phyloP scores from a whole-genome alignment of 768 basidiomycete species.

The Xerocomus brunneocitrinus region DNA sequence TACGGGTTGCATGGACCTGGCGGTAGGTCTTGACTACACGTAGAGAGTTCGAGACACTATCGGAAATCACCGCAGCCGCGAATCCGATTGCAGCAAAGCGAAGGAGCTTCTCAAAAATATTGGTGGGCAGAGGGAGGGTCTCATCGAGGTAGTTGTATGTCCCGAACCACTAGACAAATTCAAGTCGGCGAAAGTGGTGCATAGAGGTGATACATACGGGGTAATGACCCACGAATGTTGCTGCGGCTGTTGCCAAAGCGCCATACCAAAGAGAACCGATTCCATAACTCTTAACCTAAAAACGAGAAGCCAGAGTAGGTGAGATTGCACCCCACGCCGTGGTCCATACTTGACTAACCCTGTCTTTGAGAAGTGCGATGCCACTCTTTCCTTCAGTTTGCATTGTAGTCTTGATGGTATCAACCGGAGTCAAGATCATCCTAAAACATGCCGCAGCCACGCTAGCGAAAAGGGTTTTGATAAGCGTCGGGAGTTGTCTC shows the following conservation, averaged over 20 bases:
- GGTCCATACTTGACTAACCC: conserved; percentile 40
- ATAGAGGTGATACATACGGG: conserved; percentile 46
- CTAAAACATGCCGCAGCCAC: conserved; percentile 79
- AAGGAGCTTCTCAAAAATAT: conserved; percentile 50
- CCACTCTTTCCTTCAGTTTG: conserved; percentile 84
- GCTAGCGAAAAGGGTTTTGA: conserved; percentile 79
- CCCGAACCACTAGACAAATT: conserved; percentile 60
- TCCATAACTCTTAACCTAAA: conserved; percentile 69
- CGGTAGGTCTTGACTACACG: conserved; percentile 95
- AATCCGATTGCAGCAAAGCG: conserved; percentile 93
- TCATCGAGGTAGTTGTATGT: conserved; percentile 80
- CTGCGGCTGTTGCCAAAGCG: conserved; percentile 86
- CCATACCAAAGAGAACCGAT: conserved; percentile 84
- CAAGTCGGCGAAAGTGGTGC: background rate
- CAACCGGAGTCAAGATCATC: conserved; percentile 89
- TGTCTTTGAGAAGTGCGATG: conserved; percentile 54
- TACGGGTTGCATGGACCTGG: conserved; percentile 79
- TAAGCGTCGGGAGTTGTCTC: conserved; percentile 51
- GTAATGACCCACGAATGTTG: conserved; percentile 91
- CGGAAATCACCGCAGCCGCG: conserved; percentile 77
- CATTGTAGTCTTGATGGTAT: conserved; percentile 93
- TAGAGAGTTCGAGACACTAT: conserved; percentile 82
- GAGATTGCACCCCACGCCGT: background rate
- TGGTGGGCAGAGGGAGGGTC: conserved; percentile 54
- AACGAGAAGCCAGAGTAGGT: background rate